Percentiles rank a stretch among this genome's conserved stretches.
Conservation (phyloP, 805 yeast genomes). For the Metschnikowia reukaufii region DNA sequence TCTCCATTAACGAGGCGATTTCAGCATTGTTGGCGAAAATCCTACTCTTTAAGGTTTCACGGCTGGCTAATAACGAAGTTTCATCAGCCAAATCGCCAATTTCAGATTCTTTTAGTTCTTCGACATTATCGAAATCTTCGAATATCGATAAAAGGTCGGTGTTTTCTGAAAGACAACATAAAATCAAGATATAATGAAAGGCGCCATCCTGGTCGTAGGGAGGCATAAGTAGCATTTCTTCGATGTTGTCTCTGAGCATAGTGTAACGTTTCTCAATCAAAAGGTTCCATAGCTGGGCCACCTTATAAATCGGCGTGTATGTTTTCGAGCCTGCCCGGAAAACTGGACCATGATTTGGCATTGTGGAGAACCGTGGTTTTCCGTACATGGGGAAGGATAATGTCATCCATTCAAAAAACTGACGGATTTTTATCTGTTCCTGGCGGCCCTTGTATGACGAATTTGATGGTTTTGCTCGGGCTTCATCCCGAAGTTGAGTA, state of each 20-base stretch:
- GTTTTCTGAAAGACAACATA: constrained; percentile 30
- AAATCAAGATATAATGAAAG: constrained; percentile 36
- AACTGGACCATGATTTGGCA: constrained; percentile 30
- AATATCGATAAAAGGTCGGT: constrained; percentile 18
- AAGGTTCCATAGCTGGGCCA: constrained; percentile 44
- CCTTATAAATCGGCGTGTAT: constrained; percentile 42
- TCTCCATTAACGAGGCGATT: constrained; percentile 13
- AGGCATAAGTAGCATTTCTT: constrained; percentile 39
- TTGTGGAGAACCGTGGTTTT: constrained; percentile 10
- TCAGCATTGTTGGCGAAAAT: constrained; percentile 11
- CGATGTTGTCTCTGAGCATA: constrained; percentile 34
- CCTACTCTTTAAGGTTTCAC: constrained; percentile 15
- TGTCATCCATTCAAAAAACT: constrained; percentile 39
- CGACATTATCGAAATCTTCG: constrained; percentile 6
- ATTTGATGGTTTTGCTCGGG: neutral
- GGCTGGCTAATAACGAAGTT: constrained; percentile 15
- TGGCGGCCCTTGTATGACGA: constrained; percentile 1
- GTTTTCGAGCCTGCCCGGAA: constrained; percentile 42
- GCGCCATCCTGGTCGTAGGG: constrained; percentile 45
- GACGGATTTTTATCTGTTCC: constrained; percentile 25
- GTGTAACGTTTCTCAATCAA: constrained; percentile 36
- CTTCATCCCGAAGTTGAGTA: constrained; percentile 6
- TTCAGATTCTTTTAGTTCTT: constrained; percentile 10
- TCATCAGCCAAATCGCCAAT: constrained; percentile 21
- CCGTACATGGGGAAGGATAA: constrained; percentile 25